Evolutionary conservation across 192 early-diverging fungal species (phyloP).

Genomic region (Gamsiella multidivaricata): DNA sequence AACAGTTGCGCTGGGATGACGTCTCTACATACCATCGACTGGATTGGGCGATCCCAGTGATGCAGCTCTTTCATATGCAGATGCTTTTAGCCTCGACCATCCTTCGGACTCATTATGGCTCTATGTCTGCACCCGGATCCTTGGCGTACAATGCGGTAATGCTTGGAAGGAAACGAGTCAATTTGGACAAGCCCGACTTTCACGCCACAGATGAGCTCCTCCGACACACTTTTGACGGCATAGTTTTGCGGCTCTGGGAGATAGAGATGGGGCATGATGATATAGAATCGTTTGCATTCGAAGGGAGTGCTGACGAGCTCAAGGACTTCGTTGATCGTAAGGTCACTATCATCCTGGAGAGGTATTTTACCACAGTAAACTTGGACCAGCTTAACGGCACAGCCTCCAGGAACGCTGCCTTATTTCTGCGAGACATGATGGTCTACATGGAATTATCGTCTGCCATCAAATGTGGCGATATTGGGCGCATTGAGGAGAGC

Average conservation of each 20-base stretch:
- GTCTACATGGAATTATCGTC: slow-evolving; percentile 12
- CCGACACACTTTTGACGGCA: neutral
- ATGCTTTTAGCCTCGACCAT: too few relatives aligned
- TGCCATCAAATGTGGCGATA: slow-evolving; percentile 18
- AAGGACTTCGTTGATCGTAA: neutral
- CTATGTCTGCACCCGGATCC: neutral
- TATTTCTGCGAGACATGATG: slow-evolving; percentile 14
- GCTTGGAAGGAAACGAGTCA: slow-evolving; percentile 5
- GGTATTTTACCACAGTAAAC: neutral
- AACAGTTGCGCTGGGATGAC: too few relatives aligned
- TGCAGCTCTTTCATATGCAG: slow-evolving; percentile 13
- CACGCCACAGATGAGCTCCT: slow-evolving; percentile 20
- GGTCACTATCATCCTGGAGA: too few relatives aligned
- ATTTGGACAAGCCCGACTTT: slow-evolving; percentile 3
- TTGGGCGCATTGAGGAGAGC: too few relatives aligned
- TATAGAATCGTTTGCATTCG: neutral
- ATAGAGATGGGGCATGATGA: neutral
- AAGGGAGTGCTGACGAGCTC: neutral
- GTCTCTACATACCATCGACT: neutral
- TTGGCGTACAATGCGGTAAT: neutral
- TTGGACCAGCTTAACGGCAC: neutral
- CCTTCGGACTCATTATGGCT: slow-evolving; percentile 2
- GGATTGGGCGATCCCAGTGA: slow-evolving; percentile 12
- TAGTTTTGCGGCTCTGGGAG: slow-evolving; percentile 8
- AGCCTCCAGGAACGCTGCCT: slow-evolving; percentile 1